A percentile compares a stretch with the other conserved stretches of the same genome.
Evolutionary conservation across 257 asterid species (phyloP).

Genomic region (Nicotiana tabacum): DNA sequence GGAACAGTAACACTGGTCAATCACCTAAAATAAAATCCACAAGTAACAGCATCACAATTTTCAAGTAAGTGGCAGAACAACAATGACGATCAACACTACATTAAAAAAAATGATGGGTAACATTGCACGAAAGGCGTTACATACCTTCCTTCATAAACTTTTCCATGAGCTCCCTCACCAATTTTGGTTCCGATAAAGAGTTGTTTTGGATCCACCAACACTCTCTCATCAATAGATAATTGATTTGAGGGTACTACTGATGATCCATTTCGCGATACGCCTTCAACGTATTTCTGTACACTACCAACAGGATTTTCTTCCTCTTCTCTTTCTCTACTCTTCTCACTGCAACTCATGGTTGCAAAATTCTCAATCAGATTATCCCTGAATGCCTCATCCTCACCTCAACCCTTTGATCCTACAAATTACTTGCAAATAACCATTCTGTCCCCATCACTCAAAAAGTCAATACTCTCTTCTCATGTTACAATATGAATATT

Average conservation of each 20-base stretch:
- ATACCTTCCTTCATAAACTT: constrained; percentile 94
- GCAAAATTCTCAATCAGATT: constrained; percentile 26
- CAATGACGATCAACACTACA: not conserved
- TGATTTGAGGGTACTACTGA: constrained; percentile 25
- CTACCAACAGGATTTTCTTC: constrained; percentile 25
- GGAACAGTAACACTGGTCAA: constrained; percentile 1
- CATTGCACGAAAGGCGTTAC: constrained; percentile 12
- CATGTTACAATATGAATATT: constrained; percentile 10
- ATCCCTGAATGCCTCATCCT: constrained; percentile 51
- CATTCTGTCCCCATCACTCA: constrained; percentile 14
- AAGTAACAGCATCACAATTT: constrained; percentile 6
- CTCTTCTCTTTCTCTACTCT: constrained; percentile 38
- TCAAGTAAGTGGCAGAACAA: constrained; percentile 2
- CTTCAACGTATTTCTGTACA: constrained; percentile 42
- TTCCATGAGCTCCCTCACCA: constrained; percentile 99
- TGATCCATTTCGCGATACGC: constrained; percentile 52
- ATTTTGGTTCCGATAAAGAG: constrained; percentile 79
- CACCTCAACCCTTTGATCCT: constrained; percentile 11
- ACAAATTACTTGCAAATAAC: constrained; percentile 13
- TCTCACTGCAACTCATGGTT: constrained; percentile 78
- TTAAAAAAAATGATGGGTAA: not conserved
- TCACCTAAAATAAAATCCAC: not conserved
- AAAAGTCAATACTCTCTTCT: constrained; percentile 9
- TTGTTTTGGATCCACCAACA: constrained; percentile 79
- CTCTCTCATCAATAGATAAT: constrained; percentile 60